phyloP scores from a whole-genome alignment of 768 basidiomycete genomes.

The Boletus insuetus region DNA sequence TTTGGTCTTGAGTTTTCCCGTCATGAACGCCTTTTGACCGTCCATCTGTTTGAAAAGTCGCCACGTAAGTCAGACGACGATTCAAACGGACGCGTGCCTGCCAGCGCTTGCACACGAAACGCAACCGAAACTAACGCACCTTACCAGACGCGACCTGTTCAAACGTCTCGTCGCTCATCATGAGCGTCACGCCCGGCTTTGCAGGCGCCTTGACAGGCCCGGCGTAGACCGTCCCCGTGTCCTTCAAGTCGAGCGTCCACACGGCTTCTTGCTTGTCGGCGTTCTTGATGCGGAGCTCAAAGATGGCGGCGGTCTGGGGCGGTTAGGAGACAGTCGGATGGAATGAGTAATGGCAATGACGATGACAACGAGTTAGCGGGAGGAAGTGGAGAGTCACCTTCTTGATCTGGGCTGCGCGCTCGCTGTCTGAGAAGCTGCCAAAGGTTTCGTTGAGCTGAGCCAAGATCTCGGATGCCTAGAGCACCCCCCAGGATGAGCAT shows the following conservation, averaged over 20 bases:
- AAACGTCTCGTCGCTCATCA: slow-evolving; percentile 75
- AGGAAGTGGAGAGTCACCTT: slow-evolving; percentile 42
- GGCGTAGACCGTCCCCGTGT: slow-evolving; percentile 71
- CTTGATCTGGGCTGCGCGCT: slow-evolving; percentile 69
- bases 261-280: slow-evolving; percentile 62
- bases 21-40: slow-evolving; percentile 96
- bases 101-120: background rate
- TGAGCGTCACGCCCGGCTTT: slow-evolving; percentile 82
- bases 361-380: too few relatives aligned
- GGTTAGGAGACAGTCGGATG: background rate
- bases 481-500: background rate
- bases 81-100: too few relatives aligned
- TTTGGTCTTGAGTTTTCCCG: slow-evolving; percentile 87
- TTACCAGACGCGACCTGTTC: slow-evolving; percentile 69
- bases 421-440: slow-evolving; percentile 49
- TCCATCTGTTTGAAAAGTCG: slow-evolving; percentile 49
- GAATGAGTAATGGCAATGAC: too few relatives aligned
- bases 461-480: slow-evolving; percentile 68
- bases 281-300: slow-evolving; percentile 81
- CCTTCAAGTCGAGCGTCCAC: slow-evolving; percentile 96
- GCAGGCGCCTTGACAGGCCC: slow-evolving; percentile 47
- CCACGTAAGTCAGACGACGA: background rate
- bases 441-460: slow-evolving; percentile 52
- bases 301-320: slow-evolving; percentile 77
- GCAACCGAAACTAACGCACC: slow-evolving; percentile 36